Percentiles rank a stretch among this genome's conserved stretches.
phyloP scores from a whole-genome alignment of 257 asterid species.

The Lycium ferocissimum region DNA sequence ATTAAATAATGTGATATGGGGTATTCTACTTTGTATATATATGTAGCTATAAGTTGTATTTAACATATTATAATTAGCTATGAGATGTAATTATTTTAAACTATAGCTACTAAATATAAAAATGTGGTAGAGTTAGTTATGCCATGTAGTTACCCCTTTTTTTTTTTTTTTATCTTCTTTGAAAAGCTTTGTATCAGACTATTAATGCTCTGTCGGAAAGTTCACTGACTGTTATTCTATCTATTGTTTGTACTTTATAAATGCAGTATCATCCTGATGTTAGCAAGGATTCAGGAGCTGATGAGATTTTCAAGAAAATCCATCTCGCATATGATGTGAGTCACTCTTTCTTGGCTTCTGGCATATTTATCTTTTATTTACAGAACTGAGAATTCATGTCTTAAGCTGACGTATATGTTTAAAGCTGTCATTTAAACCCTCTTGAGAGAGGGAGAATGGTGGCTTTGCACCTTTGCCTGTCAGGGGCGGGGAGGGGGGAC shows the following conservation, averaged over 20 bases:
- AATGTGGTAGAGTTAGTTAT: too few species aligned
- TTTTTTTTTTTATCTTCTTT: background rate
- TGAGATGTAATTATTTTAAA: too few species aligned
- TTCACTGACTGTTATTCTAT: constrained; percentile 16
- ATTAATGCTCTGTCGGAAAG: background rate
- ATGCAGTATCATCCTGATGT: constrained; percentile 95
- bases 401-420: background rate
- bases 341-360: constrained; percentile 22
- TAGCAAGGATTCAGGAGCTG: constrained; percentile 75
- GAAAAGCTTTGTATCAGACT: background rate
- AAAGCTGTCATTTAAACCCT: background rate
- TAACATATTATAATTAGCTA: too few species aligned
- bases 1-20: too few species aligned
- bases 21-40: too few species aligned
- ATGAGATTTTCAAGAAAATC: constrained; percentile 74
- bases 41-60: too few species aligned
- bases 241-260: background rate
- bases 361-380: background rate
- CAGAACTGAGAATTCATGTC: background rate
- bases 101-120: too few species aligned
- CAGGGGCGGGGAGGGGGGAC: background rate
- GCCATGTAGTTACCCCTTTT: too few species aligned
- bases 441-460: background rate
- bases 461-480: background rate
- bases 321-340: constrained; percentile 87